These are phyloP conservation scores for Spathaspora boniae DNA, from an alignment of 805 yeast genomes.

Conservation along the genomic window DNA sequence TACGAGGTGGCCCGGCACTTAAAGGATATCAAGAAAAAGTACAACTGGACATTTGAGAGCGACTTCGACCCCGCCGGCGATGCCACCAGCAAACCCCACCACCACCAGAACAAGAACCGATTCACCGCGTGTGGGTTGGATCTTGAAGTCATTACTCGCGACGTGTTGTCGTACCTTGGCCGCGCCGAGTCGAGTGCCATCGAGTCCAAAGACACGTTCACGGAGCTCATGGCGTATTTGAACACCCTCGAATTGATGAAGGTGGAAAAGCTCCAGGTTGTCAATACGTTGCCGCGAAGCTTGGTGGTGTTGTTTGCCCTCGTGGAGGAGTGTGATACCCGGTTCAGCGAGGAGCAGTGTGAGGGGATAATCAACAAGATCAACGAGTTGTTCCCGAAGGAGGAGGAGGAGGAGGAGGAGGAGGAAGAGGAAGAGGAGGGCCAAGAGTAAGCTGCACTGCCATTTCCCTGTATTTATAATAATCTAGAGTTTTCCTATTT, in stretches of 20 bases:
- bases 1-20: slow-evolving; percentile 61
- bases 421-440: slow-evolving; percentile 22
- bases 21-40: slow-evolving; percentile 41
- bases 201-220: slow-evolving; percentile 19
- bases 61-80: slow-evolving; percentile 25
- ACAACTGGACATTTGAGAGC: slow-evolving; percentile 45
- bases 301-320: slow-evolving; percentile 75
- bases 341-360: slow-evolving; percentile 69
- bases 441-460: slow-evolving; percentile 18
- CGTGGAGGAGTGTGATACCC: slow-evolving; percentile 88
- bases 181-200: slow-evolving; percentile 23
- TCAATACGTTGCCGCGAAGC: slow-evolving; percentile 76
- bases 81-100: slow-evolving; percentile 24
- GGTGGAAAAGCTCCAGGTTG: slow-evolving; percentile 78
- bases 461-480: background rate
- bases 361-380: slow-evolving; percentile 57
- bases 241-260: slow-evolving; percentile 62
- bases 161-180: slow-evolving; percentile 40
- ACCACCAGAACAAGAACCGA: slow-evolving; percentile 22
- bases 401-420: slow-evolving; percentile 25
- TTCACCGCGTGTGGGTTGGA: slow-evolving; percentile 41
- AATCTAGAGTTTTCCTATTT: background rate
- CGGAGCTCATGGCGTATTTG: slow-evolving; percentile 42
- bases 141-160: slow-evolving; percentile 49
- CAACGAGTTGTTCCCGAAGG: slow-evolving; percentile 49